Percentiles rank a stretch among this genome's conserved stretches.
Evolutionary conservation across 1,284 basidiomycete genomes (phyloP).

Genomic region (Trichosporon ovoides): DNA sequence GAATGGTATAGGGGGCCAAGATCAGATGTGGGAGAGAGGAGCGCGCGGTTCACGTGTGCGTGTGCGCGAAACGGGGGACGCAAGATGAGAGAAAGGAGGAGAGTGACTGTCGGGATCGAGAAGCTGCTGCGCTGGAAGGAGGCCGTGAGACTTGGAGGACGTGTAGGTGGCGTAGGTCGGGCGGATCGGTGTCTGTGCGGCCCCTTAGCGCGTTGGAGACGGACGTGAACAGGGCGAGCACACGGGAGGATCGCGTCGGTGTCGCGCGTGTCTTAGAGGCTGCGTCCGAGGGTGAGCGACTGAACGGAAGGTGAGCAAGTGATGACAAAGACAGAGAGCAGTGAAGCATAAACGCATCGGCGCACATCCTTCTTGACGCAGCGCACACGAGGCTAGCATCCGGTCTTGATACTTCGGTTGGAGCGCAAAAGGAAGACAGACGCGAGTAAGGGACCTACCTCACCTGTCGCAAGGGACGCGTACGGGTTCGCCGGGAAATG

Average conservation of each 20-base stretch:
- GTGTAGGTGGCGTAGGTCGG: slow-evolving; percentile 3
- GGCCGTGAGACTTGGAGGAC: neutral
- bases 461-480: neutral
- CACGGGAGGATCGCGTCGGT: neutral
- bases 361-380: too few species aligned
- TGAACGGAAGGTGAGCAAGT: neutral
- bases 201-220: slow-evolving; percentile 4
- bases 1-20: neutral
- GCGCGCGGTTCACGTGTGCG: neutral
- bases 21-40: neutral
- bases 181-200: slow-evolving; percentile 2
- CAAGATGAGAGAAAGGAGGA: neutral
- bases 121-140: neutral
- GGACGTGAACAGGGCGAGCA: slow-evolving; percentile 1
- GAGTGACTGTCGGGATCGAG: neutral
- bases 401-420: neutral
- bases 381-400: neutral
- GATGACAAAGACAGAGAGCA: neutral
- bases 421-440: slow-evolving; percentile 1
- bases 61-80: neutral
- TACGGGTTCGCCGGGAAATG: neutral
- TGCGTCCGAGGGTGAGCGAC: neutral
- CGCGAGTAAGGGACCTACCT: neutral
- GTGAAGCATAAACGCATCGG: neutral
- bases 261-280: neutral